Percentiles rank a stretch among this genome's conserved stretches.
Conservation (phyloP, 75 land plant species). For the Larix kaempferi region DNA sequence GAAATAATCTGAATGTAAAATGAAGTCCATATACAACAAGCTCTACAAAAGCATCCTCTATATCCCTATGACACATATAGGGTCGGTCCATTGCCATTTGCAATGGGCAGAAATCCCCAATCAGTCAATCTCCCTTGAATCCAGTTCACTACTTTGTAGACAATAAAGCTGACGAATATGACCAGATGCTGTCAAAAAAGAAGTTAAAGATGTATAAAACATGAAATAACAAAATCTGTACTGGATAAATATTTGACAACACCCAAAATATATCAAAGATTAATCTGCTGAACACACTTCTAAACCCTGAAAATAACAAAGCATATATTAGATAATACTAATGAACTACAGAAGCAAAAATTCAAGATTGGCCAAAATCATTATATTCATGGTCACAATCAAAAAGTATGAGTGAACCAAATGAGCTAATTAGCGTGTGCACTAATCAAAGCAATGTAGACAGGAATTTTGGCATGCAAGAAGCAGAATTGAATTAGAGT, state of each 20-base stretch:
- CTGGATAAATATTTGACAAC: background rate
- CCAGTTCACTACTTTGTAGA: constrained; percentile 44
- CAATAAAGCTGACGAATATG: constrained; percentile 94
- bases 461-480: too few species aligned
- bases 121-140: constrained; percentile 10
- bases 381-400: background rate
- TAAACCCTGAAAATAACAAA: background rate
- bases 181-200: constrained; percentile 72
- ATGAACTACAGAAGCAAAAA: background rate
- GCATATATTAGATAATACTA: background rate
- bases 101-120: background rate
- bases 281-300: background rate
- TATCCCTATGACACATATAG: background rate
- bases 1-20: constrained; percentile 3
- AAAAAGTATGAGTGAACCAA: too few species aligned
- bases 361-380: background rate
- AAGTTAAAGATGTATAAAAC: background rate
- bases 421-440: too few species aligned
- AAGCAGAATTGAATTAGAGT: too few species aligned
- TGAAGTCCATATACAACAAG: constrained; percentile 5
- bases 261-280: background rate
- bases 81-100: background rate
- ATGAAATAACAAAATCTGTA: background rate
- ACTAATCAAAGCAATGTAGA: too few species aligned
- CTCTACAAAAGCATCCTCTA: constrained; percentile 3